Conservation (phyloP, 2,329 filamentous ascomycete genomes). For the Pseudocercospora fijiensis region DNA sequence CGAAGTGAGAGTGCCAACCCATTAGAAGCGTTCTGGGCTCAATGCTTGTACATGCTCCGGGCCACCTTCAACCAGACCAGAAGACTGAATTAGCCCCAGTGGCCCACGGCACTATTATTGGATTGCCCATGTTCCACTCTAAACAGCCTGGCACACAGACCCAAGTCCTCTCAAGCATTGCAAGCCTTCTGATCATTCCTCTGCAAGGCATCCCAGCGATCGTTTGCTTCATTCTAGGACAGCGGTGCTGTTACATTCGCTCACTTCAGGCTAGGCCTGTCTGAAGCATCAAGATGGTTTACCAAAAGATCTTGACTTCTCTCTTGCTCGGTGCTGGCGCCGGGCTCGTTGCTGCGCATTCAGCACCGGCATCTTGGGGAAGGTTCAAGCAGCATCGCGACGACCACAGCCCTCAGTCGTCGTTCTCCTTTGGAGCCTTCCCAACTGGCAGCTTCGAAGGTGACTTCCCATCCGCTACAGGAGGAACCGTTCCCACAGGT, state of each 20-base stretch:
- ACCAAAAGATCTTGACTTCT: constrained; percentile 22
- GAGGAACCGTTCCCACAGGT: constrained; percentile 4
- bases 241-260: constrained; percentile 22
- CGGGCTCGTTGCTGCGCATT: constrained; percentile 19
- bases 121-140: background rate
- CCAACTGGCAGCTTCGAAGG: background rate
- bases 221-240: constrained; percentile 14
- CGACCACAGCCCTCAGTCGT: background rate
- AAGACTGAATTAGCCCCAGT: background rate
- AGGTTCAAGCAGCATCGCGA: constrained; percentile 6
- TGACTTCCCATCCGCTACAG: constrained; percentile 1
- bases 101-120: background rate
- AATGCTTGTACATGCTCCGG: constrained; percentile 10
- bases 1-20: constrained; percentile 4
- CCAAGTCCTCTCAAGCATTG: constrained; percentile 20
- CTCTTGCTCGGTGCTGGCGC: constrained; percentile 24
- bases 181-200: constrained; percentile 9
- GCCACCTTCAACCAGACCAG: background rate
- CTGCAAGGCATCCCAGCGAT: constrained; percentile 15
- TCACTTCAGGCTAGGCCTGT: constrained; percentile 14
- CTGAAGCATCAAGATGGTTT: constrained; percentile 19
- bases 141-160: constrained; percentile 18
- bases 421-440: constrained; percentile 4
- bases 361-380: constrained; percentile 14
- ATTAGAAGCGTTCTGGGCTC: constrained; percentile 2